These are phyloP conservation scores for Lasiodiplodia hormozganensis DNA, from an alignment of 2,329 filamentous ascomycete species.

Conservation along the genomic window DNA sequence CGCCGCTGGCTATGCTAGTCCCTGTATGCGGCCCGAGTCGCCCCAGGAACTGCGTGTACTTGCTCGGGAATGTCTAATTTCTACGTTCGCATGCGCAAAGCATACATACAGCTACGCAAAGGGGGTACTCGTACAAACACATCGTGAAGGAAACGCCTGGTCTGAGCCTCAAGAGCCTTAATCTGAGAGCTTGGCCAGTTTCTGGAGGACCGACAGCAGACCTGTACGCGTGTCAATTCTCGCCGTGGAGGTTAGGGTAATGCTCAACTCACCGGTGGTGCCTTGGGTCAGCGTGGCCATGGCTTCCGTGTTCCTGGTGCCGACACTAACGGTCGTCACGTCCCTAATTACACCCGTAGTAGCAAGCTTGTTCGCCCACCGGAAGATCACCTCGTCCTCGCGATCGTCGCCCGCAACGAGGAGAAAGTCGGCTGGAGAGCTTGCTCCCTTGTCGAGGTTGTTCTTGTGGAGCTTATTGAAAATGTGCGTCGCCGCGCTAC, in stretches of 20 bases:
- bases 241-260: conserved; percentile 28
- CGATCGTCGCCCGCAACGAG: conserved; percentile 90
- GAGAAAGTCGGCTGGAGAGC: conserved; percentile 75
- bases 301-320: conserved; percentile 87
- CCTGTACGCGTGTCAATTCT: conserved; percentile 42
- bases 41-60: background rate
- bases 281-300: conserved; percentile 86
- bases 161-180: conserved; percentile 10
- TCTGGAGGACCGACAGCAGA: conserved; percentile 61
- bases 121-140: conserved; percentile 20
- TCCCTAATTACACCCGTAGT: conserved; percentile 58
- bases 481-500: conserved; percentile 78
- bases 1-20: conserved; percentile 10
- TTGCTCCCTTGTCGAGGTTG: conserved; percentile 30
- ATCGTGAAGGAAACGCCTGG: conserved; percentile 1
- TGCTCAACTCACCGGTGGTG: conserved; percentile 74
- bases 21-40: background rate
- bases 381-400: conserved; percentile 92
- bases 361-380: conserved; percentile 84
- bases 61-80: conserved; percentile 13
- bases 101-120: conserved; percentile 15
- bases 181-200: conserved; percentile 47
- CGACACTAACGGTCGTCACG: conserved; percentile 85
- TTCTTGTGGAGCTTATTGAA: conserved; percentile 57
- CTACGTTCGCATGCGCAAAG: conserved; percentile 11